These are phyloP conservation scores for Pestalotiopsis sp. DNA, from an alignment of 2,329 filamentous ascomycete species.

Conservation along the genomic window DNA sequence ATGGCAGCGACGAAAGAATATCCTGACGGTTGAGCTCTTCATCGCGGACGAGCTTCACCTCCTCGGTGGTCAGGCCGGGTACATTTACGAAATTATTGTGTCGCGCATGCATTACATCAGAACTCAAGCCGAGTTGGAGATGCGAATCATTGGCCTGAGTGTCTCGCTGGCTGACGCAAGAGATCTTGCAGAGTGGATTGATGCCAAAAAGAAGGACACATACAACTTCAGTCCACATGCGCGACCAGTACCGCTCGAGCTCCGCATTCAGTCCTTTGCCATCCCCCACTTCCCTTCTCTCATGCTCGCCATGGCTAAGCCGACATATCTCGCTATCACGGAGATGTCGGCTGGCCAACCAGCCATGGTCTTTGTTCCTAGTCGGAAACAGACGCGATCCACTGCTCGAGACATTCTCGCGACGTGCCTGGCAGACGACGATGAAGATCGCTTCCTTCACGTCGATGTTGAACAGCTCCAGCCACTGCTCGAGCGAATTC, in stretches of 20 bases:
- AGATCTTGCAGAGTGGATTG: constrained; percentile 97
- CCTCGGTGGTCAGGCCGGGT: constrained; percentile 83
- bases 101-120: constrained; percentile 97
- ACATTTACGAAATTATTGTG: constrained; percentile 95
- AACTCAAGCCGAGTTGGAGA: constrained; percentile 79
- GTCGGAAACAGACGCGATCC: constrained; percentile 86
- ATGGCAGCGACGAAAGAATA: constrained; percentile 95
- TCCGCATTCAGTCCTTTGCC: constrained; percentile 93
- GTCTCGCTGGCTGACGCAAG: constrained; percentile 92
- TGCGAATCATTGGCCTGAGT: constrained; percentile 87
- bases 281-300: constrained; percentile 97
- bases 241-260: constrained; percentile 84
- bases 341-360: constrained; percentile 89
- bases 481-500: constrained; percentile 79
- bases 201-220: constrained; percentile 95
- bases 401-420: constrained; percentile 86
- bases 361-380: constrained; percentile 89
- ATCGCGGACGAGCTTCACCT: constrained; percentile 96
- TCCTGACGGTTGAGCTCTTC: constrained; percentile 87
- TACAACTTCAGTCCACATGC: constrained; percentile 98
- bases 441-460: constrained; percentile 93
- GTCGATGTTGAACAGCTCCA: constrained; percentile 80
- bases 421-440: constrained; percentile 85
- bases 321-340: constrained; percentile 84
- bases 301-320: constrained; percentile 98